Percentiles rank a stretch among this genome's conserved stretches.
Evolutionary conservation across 129 eudicot species (phyloP).

Genomic region (Flaveria linearis): DNA sequence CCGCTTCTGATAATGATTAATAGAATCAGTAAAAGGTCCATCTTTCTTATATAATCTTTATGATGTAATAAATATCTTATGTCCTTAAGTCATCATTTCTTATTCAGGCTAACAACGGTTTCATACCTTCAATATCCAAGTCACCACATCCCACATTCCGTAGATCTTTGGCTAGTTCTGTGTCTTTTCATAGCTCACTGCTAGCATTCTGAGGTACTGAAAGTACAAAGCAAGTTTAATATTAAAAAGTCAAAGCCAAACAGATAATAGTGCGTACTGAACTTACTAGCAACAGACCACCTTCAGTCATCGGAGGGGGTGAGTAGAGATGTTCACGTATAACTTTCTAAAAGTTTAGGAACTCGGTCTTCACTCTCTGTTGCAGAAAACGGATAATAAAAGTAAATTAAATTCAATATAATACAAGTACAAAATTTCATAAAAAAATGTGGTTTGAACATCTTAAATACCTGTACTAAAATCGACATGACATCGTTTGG

Average conservation of each 20-base stretch:
- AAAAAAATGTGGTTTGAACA: not conserved
- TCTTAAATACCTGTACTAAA: slow-evolving; percentile 79
- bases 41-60: not conserved
- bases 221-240: slow-evolving; percentile 11
- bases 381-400: slow-evolving; percentile 4
- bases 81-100: slow-evolving; percentile 12
- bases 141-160: slow-evolving; percentile 95
- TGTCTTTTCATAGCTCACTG: slow-evolving; percentile 97
- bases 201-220: slow-evolving; percentile 95
- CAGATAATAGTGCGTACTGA: slow-evolving; percentile 20
- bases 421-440: slow-evolving; percentile 12
- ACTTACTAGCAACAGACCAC: slow-evolving; percentile 93
- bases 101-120: not conserved
- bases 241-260: not conserved
- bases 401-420: slow-evolving; percentile 13
- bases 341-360: slow-evolving; percentile 85
- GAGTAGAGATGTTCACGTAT: slow-evolving; percentile 77
- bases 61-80: slow-evolving; percentile 15
- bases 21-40: not conserved
- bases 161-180: slow-evolving; percentile 88
- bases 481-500: slow-evolving; percentile 98
- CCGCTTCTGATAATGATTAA: not conserved
- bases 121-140: slow-evolving; percentile 95
- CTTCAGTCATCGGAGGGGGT: slow-evolving; percentile 93
- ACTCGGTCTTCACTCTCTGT: slow-evolving; percentile 96